These are phyloP conservation scores for Schwanniomyces etchellsii DNA, from an alignment of 1,139 yeast species.

Conservation along the genomic window DNA sequence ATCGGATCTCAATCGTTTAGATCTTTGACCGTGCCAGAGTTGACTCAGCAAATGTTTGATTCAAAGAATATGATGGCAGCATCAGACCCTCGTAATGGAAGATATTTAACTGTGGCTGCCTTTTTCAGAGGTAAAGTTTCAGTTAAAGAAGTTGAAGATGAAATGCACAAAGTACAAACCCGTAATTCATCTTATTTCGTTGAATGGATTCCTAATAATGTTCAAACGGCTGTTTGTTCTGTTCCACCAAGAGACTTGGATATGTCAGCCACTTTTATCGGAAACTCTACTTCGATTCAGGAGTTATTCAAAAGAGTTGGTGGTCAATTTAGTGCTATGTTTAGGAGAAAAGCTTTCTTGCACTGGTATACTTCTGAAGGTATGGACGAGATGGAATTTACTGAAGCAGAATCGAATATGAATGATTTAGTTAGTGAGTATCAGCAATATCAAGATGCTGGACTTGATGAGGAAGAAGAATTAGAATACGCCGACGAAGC, in stretches of 20 bases:
- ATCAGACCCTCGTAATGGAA: slow-evolving; percentile 83
- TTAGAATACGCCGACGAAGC: slow-evolving; percentile 64
- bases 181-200: slow-evolving; percentile 79
- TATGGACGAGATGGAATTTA: slow-evolving; percentile 91
- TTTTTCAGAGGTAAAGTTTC: slow-evolving; percentile 92
- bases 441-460: slow-evolving; percentile 88
- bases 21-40: slow-evolving; percentile 80
- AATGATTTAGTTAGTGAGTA: slow-evolving; percentile 83
- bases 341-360: slow-evolving; percentile 88
- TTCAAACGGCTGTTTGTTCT: slow-evolving; percentile 88
- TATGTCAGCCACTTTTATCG: slow-evolving; percentile 88
- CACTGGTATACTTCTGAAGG: slow-evolving; percentile 96
- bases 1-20: slow-evolving; percentile 76
- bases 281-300: slow-evolving; percentile 89
- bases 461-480: slow-evolving; percentile 67
- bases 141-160: slow-evolving; percentile 89
- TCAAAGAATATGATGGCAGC: slow-evolving; percentile 95
- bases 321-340: slow-evolving; percentile 87
- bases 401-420: slow-evolving; percentile 84
- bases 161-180: slow-evolving; percentile 79
- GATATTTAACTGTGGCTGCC: slow-evolving; percentile 91
- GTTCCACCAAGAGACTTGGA: slow-evolving; percentile 83
- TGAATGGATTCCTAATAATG: slow-evolving; percentile 96
- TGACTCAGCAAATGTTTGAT: slow-evolving; percentile 90
- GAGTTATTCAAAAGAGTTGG: slow-evolving; percentile 87